A percentile compares a stretch with the other conserved stretches of the same genome.
Conservation (phyloP, 106 monocot genomes). For the Narthecium ossifragum region DNA sequence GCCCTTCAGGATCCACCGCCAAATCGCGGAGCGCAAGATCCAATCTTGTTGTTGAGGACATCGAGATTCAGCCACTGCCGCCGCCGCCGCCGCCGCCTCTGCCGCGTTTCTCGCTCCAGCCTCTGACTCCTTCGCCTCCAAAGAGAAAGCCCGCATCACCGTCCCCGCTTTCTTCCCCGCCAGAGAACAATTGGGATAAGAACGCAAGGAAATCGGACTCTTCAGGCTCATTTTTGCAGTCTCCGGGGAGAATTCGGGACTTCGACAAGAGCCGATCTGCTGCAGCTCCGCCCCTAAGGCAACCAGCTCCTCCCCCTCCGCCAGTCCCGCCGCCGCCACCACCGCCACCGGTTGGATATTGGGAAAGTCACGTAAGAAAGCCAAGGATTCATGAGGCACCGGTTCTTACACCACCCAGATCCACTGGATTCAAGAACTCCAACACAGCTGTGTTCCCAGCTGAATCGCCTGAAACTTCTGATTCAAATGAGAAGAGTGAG, state of each 20-base stretch:
- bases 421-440: slow-evolving; percentile 7
- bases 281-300: slow-evolving; percentile 7
- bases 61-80: slow-evolving; percentile 11
- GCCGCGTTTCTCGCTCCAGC: slow-evolving; percentile 10
- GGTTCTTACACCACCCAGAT: slow-evolving; percentile 7
- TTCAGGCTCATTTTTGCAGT: neutral
- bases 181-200: slow-evolving; percentile 9
- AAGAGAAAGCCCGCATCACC: slow-evolving; percentile 32
- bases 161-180: slow-evolving; percentile 35
- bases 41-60: neutral
- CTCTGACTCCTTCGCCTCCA: slow-evolving; percentile 33
- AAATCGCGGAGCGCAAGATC: slow-evolving; percentile 24
- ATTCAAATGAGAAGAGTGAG: slow-evolving; percentile 22
- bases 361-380: slow-evolving; percentile 30
- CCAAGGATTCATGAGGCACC: slow-evolving; percentile 3
- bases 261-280: neutral
- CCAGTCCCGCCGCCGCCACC: slow-evolving; percentile 30
- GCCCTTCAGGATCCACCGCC: slow-evolving; percentile 23
- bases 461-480: slow-evolving; percentile 1
- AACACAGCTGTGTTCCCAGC: slow-evolving; percentile 1
- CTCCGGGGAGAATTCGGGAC: slow-evolving; percentile 10
- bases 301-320: slow-evolving; percentile 19
- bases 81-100: slow-evolving; percentile 15
- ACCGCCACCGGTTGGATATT: slow-evolving; percentile 33
- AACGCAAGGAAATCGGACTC: neutral